Base-by-base conservation (phyloP, 257 asterid species). In the Echites panduratus region DNA sequence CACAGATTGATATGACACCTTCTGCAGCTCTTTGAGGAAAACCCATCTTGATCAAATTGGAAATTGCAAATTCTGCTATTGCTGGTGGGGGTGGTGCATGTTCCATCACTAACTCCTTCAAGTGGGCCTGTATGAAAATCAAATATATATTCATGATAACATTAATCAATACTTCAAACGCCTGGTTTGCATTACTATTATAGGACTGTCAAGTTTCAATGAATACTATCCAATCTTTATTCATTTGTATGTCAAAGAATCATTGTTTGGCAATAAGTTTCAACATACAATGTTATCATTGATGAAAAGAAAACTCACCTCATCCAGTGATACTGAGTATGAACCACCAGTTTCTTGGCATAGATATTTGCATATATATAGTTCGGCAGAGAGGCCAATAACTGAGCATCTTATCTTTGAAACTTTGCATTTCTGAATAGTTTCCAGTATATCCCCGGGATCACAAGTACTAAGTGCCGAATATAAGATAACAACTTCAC, bases 41-140 rank as follows among this genome's bases (percentile, higher is more conserved):
- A 9, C 98, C 99, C 98, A 95, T 95, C 89, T 84, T 92, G 71
- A 95, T 95, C 83, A 95, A 82, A 88, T 89, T 94, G 29, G 99
- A 89, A 72, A 87, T 70, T 59, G 99, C 97, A 71, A 92, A 92
- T 82, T 95, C 98, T 20, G 97, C 99, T 80, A 95, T 92, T n/a
- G 98, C 97, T 12, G 98, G 98, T 66, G 99, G 97, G 19, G 99
- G 99, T 2, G 97, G 98, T 7, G 98, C 99, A 73, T 90, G 93
- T 79, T 95, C 99, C 70, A 95, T 78, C 48, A 92, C 86, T 78
- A 92, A 75, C 77, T 95, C 99, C 85, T 86, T 90, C 70, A 95
- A 83, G 84, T 92, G 98, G 73, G 78, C 35, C 99, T 94, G 86
- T 70, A 70, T 81, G 32, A 53, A 70, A 73, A 79, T 70, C 68